Evolutionary conservation across 2,329 filamentous ascomycete genomes (phyloP), one percentile per base, ranked within the genome.

Genomic region (Fusarium sp.): DNA sequence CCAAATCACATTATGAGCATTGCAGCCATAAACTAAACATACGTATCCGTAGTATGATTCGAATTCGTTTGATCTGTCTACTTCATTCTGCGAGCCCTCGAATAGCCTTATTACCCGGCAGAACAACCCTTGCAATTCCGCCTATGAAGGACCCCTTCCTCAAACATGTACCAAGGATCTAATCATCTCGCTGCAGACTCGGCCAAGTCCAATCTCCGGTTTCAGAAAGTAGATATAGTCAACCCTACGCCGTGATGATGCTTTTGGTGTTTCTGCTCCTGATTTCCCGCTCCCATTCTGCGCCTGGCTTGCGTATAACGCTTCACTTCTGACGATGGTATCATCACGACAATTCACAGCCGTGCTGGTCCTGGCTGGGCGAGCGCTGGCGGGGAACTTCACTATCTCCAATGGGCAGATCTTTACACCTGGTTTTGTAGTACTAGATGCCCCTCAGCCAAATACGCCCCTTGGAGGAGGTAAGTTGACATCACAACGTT

Each of bases 361-460:
- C 37, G 51, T 44, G n/a, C 49, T 72, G n/a, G 67, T 79, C 15
- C 57, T 76, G 24, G 65, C 70, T 13, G 47, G 55, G 39, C 68
- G 61, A 17, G 61, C 72, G 17, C 61, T 70, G 10, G 80, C 80
- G 7, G 73, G 78, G 41, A 80, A 83, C 62, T 90, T 90, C 71
- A 87, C 84, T 20, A 84, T 88, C 51, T 78, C 87, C 22, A 87
- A 87, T 68, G 90, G 90, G 17, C 89, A 92, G 71, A 86, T 92
- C 54, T 91, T 86, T 72, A 92, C 90, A 0, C 89, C 90, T 1
- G 90, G 90, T 0, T 84, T 92, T 56, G 89, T 85, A 24, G 85
- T 92, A 56, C 79, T 92, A 35, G 85, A 92, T 76, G 84, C 90
- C 32, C 88, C 88, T 14, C 88, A 91, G 65, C 88, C 88, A 7